A percentile compares a stretch with the other conserved stretches of the same genome.
Evolutionary conservation across 2,329 filamentous ascomycete species (phyloP).

Genomic region (Diaporthe citri): DNA sequence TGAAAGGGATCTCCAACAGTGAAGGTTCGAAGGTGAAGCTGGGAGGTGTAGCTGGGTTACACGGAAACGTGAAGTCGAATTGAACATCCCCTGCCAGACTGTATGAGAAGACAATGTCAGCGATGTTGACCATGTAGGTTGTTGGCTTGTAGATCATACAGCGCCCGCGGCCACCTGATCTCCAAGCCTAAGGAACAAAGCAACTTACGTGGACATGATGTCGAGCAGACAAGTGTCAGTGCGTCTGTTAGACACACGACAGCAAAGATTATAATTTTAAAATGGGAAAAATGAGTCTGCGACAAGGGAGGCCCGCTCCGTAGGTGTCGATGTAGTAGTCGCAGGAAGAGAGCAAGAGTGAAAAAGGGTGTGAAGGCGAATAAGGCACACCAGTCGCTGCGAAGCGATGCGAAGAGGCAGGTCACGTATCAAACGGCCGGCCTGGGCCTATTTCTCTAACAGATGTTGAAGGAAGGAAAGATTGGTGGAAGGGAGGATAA

Average conservation of each 20-base stretch:
- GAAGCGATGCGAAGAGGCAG: conserved; percentile 35
- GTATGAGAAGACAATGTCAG: conserved; percentile 46
- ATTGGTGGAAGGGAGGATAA: conserved; percentile 21
- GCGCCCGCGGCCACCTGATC: conserved; percentile 9
- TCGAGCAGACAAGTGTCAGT: conserved; percentile 37
- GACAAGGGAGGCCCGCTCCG: conserved; percentile 41
- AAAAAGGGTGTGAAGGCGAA: conserved; percentile 4
- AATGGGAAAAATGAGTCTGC: conserved; percentile 29
- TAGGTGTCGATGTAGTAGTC: conserved; percentile 21
- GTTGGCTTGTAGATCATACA: neutral
- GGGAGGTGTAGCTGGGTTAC: conserved; percentile 64
- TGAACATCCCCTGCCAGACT: conserved; percentile 74
- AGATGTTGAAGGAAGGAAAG: conserved; percentile 23
- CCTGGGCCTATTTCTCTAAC: conserved; percentile 36
- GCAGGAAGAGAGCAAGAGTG: conserved; percentile 8
- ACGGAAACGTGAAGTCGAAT: conserved; percentile 72
- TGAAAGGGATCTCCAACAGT: conserved; percentile 67
- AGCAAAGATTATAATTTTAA: conserved; percentile 36
- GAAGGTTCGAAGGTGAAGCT: conserved; percentile 69
- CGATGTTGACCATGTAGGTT: conserved; percentile 1
- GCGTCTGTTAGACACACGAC: conserved; percentile 34
- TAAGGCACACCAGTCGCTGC: conserved; percentile 23
- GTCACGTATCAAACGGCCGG: conserved; percentile 41
- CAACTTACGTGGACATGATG: conserved; percentile 60
- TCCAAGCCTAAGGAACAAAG: neutral